These are phyloP conservation scores for Simplicillium aogashimaense DNA, from an alignment of 2,329 filamentous ascomycete species.

Conservation along the genomic window DNA sequence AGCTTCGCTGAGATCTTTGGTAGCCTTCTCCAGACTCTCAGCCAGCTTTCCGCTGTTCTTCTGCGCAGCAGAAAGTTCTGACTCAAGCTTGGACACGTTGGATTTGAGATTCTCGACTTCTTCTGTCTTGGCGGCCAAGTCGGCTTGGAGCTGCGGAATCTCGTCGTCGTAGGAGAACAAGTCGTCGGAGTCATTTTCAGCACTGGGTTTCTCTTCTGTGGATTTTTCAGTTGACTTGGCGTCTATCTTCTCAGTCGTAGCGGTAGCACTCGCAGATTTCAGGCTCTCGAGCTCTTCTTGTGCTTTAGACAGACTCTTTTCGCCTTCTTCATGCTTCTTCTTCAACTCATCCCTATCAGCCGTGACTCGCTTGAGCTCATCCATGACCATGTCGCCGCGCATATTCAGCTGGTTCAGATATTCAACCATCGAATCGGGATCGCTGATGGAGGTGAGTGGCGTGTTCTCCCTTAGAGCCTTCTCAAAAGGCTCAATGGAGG, in stretches of 20 bases:
- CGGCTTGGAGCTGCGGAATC: slow-evolving; percentile 67
- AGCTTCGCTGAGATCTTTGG: slow-evolving; percentile 47
- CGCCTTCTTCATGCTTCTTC: slow-evolving; percentile 61
- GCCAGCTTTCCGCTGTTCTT: slow-evolving; percentile 61
- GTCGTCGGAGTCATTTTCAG: slow-evolving; percentile 45
- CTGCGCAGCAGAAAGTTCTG: slow-evolving; percentile 60
- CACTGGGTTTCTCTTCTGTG: slow-evolving; percentile 8
- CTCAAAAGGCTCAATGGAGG: slow-evolving; percentile 89
- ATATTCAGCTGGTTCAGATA: slow-evolving; percentile 81
- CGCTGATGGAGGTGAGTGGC: slow-evolving; percentile 76
- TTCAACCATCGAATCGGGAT: slow-evolving; percentile 75
- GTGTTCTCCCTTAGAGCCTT: slow-evolving; percentile 85
- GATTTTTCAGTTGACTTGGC: slow-evolving; percentile 14
- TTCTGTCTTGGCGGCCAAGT: slow-evolving; percentile 58
- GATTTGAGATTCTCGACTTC: slow-evolving; percentile 62
- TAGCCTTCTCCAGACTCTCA: slow-evolving; percentile 57
- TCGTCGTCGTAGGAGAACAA: slow-evolving; percentile 93
- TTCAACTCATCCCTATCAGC: slow-evolving; percentile 72
- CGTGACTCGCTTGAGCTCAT: slow-evolving; percentile 81
- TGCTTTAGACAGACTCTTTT: slow-evolving; percentile 51
- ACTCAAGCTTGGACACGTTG: slow-evolving; percentile 58
- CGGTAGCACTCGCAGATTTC: slow-evolving; percentile 12
- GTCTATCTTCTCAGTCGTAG: slow-evolving; percentile 32
- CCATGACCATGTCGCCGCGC: slow-evolving; percentile 86
- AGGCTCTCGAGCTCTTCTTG: slow-evolving; percentile 52